Base-by-base conservation (phyloP, 2,329 filamentous ascomycete genomes). In the Hymenoscyphus fraxineus region DNA sequence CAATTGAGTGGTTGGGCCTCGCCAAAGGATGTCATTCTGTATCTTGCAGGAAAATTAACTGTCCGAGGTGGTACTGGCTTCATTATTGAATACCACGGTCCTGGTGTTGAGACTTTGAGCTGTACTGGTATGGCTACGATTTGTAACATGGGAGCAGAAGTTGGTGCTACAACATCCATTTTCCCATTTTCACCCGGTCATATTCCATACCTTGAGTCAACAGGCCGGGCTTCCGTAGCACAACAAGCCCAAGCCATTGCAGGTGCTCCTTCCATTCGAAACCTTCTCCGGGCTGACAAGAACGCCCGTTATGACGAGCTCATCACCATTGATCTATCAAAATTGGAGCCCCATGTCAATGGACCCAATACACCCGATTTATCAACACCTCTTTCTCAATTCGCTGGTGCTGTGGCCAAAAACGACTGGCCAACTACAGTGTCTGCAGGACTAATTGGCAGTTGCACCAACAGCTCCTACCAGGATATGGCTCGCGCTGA, bases 381-480 rank as follows among this genome's bases (percentile, higher is more conserved):
- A 69, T 95, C 94, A 3, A 97, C 93, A 0, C 94, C 95, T 4
- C 80, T 99, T 62, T 97, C 93, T 59, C 84, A 89, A 74, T 99
- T 99, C 81, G 92, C 93, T 75, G 85, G 91, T 65, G 88, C 90
- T 1, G 92, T 97, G 27, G 84, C 90, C 78, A 84, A 89, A 72
- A 92, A 97, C 77, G 81, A 90, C 60, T 99, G 95, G 95, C 95
- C 95, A 1, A 86, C 91, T 75, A 92, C 89, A 68, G 89, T 99
- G 67, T 95, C 93, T 13, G 94, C 95, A 32, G 93, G 93, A 60
- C 84, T 99, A 62, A 99, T 99, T 75, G 95, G 95, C 66, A 97
- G 93, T 80, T 99, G 95, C 83, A 99, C 95, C 60, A 99, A 99
- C 84, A 96, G 92, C 77, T 98, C 95, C 1, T 99, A 98, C 77